These are phyloP conservation scores for Schizothecium vesticola DNA, from an alignment of 495 filamentous ascomycete species.

Conservation along the genomic window DNA sequence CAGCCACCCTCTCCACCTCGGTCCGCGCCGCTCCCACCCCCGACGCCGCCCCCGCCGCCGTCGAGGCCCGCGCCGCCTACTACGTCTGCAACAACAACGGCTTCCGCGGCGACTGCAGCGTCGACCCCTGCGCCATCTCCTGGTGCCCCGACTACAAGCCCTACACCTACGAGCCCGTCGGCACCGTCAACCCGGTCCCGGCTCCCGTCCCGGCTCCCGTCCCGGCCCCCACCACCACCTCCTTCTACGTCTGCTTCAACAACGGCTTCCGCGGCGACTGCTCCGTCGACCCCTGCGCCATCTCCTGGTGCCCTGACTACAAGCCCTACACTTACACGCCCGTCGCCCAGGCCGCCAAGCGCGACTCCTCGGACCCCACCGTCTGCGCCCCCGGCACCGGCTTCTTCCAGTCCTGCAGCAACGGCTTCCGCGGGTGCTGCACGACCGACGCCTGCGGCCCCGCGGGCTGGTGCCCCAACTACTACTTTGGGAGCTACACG, in stretches of 20 bases:
- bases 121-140: slow-evolving; percentile 10
- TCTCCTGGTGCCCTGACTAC: slow-evolving; percentile 6
- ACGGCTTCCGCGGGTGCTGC: slow-evolving; percentile 10
- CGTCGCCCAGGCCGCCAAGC: neutral
- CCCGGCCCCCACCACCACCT: neutral
- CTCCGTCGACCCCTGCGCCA: slow-evolving; percentile 2
- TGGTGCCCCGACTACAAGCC: slow-evolving; percentile 11
- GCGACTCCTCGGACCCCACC: neutral
- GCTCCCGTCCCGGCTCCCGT: neutral
- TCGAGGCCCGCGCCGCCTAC: slow-evolving; percentile 1
- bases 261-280: slow-evolving; percentile 8
- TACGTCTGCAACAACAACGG: slow-evolving; percentile 10
- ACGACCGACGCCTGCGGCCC: slow-evolving; percentile 2
- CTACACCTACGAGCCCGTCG: slow-evolving; percentile 2
- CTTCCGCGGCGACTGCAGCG: slow-evolving; percentile 4
- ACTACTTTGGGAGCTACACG: neutral
- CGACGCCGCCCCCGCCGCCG: neutral
- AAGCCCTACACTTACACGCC: neutral
- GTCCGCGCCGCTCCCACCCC: neutral
- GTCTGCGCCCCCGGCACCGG: slow-evolving; percentile 7
- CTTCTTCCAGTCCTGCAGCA: slow-evolving; percentile 6
- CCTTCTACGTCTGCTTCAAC: slow-evolving; percentile 3
- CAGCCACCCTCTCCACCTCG: slow-evolving; percentile 1
- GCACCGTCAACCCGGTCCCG: neutral
- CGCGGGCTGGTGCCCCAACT: slow-evolving; percentile 3